Percentiles rank a stretch among this genome's conserved stretches.
Evolutionary conservation across 1,284 basidiomycete species (phyloP).

Genomic region (Phlebopus sp.): DNA sequence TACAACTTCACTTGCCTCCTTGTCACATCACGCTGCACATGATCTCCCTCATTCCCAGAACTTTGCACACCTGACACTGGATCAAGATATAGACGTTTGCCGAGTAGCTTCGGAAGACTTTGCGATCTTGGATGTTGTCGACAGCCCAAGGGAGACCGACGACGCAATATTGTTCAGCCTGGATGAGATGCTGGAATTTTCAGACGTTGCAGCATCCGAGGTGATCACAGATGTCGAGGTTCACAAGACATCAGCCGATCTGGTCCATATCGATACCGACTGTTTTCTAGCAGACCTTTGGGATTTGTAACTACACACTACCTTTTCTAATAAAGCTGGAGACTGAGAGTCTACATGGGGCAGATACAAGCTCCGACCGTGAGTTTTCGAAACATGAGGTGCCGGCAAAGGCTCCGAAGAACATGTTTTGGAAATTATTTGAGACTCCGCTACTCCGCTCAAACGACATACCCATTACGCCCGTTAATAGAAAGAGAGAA

Average conservation of each 20-base stretch:
- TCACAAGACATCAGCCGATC: constrained; percentile 5
- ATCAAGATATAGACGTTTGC: constrained; percentile 6
- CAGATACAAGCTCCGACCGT: constrained; percentile 27
- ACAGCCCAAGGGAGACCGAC: not conserved
- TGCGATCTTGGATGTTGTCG: constrained; percentile 12
- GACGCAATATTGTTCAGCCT: constrained; percentile 15
- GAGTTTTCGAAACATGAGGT: constrained; percentile 17
- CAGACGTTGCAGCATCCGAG: not conserved
- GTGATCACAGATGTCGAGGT: not conserved
- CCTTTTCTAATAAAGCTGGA: not conserved
- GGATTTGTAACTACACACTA: constrained; percentile 6
- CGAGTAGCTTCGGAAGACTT: constrained; percentile 11
- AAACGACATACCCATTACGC: constrained; percentile 16
- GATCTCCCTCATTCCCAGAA: constrained; percentile 10
- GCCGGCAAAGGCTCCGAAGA: constrained; percentile 20
- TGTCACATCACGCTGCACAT: constrained; percentile 12
- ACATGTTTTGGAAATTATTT: constrained; percentile 19
- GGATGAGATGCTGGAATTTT: constrained; percentile 7
- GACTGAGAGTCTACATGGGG: not conserved
- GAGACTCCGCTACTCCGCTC: constrained; percentile 29
- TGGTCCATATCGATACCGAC: not conserved
- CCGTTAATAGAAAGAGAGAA: constrained; percentile 3
- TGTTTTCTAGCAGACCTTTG: constrained; percentile 10
- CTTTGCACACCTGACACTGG: constrained; percentile 16
- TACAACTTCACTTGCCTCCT: constrained; percentile 1